A percentile compares a stretch with the other conserved stretches of the same genome.
Conservation (phyloP, 805 yeast genomes). For the Metschnikowia peoriensis region DNA sequence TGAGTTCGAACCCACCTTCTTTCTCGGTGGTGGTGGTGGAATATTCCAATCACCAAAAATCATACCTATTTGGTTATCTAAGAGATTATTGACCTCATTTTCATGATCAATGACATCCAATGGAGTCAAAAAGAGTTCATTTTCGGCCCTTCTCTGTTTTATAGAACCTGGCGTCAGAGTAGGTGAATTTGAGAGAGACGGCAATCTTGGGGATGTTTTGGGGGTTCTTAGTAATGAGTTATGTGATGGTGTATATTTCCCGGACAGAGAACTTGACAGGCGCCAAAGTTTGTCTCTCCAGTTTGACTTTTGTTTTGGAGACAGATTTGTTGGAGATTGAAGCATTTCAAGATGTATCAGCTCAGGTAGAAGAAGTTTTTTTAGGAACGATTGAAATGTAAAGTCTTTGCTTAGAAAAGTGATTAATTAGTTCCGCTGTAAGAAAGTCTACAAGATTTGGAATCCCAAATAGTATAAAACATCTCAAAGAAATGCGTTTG, state of each 20-base stretch:
- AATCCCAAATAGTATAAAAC: background rate
- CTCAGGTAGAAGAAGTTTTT: background rate
- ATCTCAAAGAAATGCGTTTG: background rate
- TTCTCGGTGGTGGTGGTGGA: conserved; percentile 21
- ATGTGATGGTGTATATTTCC: background rate
- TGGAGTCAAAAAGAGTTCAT: conserved; percentile 16
- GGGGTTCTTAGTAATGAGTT: conserved; percentile 7
- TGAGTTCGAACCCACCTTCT: background rate
- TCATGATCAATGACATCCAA: conserved; percentile 18
- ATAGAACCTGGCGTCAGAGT: conserved; percentile 14
- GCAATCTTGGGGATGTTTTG: conserved; percentile 4
- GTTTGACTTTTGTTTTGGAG: conserved; percentile 8
- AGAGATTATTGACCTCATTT: conserved; percentile 12
- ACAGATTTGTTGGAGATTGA: conserved; percentile 5
- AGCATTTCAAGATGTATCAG: background rate
- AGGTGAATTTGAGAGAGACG: conserved; percentile 14
- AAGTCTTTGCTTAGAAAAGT: too few species aligned
- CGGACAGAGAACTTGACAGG: conserved; percentile 5
- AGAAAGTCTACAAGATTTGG: background rate
- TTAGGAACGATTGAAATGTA: too few species aligned
- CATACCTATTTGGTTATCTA: conserved; percentile 13
- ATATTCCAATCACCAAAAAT: conserved; percentile 14
- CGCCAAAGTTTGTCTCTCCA: conserved; percentile 14
- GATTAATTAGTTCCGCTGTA: background rate
- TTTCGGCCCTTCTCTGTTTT: conserved; percentile 1